Evolutionary conservation across 2,329 filamentous ascomycete species (phyloP), one percentile per base, ranked within the genome.

Genomic region (Colletotrichum cereale): DNA sequence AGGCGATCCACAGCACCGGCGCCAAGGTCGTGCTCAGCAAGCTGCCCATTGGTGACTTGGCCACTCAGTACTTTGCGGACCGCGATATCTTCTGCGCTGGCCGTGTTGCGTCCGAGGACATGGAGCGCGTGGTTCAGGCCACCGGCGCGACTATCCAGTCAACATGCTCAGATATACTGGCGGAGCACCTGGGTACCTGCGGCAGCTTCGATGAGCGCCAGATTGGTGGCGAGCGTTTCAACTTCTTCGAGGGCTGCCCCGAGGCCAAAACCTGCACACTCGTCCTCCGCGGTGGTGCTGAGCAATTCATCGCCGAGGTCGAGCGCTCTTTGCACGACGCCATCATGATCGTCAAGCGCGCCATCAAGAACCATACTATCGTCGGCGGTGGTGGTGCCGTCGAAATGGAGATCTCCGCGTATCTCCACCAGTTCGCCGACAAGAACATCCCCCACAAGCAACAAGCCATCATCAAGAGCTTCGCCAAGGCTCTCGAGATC

Each of bases 321-420:
- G 96, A 99, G 87, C 93, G 96, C 75, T 97, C 94, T 80, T 89
- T 99, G 75, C 96, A 99, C 87, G 96, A 99, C 79, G 96, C 96
- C 77, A 98, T 99, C 84, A 99, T 99, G 96, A 97, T 99, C 79
- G 96, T 99, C 80, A 98, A 98, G 90, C 95, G 97, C 73, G 94
- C 96, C 36, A 94, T 98, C 83, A 94, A 94, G 86, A 97, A 98
- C 87, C 92, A 92, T 79, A 93, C 90, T 80, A 97, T 99, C 75
- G 96, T 99, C 34, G 96, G 95, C 56, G 96, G 96, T 77, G 96
- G 96, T 77, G 96, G 96, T 80, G 96, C 96, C 24, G 91, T 88
- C 78, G 96, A 99, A 87, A 98, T 99, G 96, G 96, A 98, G 82
- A 84, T 98, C 63, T 98, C 95, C 8, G 93, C 95, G 48, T 97